Evolutionary conservation across 768 basidiomycete genomes (phyloP), one percentile per base, ranked within the genome.

Genomic region (Neoboletus brunneissimus): DNA sequence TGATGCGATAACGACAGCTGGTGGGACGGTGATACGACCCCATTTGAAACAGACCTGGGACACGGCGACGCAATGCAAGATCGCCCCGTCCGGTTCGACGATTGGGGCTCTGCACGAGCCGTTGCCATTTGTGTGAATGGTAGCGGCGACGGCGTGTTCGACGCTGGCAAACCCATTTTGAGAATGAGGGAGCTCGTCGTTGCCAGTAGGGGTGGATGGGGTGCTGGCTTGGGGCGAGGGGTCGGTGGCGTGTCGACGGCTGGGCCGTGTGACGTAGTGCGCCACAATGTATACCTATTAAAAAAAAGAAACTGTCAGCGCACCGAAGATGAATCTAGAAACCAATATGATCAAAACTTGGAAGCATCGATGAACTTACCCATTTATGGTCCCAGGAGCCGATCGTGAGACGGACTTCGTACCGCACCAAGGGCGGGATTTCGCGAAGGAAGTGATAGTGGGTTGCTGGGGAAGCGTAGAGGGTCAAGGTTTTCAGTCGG

Each of bases 331-430:
- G 35, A 34, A 23, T 23, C 16, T 3, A 3, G 18, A 40, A 38
- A 55, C 34, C 11, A 27, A 46, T n/a, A 11, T 3, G 25, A 29
- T 29, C 16, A 22, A 6, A 25, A 49, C 12, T 32, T 5, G 29
- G 20, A 45, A 49, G 29, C 20, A 12, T 43, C 6, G 16, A 15
- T 38, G 7, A 18, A 71, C 82, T 45, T 62, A 87, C 88, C 89
- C 89, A 91, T 81, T 91, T 91, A 34, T 84, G 72, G 51, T 89
- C 88, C 89, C 89, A 91, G 6, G 79, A 73, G 12, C 74, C 84
- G 3, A 89, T 70, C 23, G 67, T 75, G 12, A 81, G 64, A 40
- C 84, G 75, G 11, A 90, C 76, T 70, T 91, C 86, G 59, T 87
- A 91, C 1, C 71, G 68, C 10, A 77, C 64, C 8, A 88, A 70